Conservation (phyloP, 2,329 filamentous ascomycete species). For the Aspergillus sp. region DNA sequence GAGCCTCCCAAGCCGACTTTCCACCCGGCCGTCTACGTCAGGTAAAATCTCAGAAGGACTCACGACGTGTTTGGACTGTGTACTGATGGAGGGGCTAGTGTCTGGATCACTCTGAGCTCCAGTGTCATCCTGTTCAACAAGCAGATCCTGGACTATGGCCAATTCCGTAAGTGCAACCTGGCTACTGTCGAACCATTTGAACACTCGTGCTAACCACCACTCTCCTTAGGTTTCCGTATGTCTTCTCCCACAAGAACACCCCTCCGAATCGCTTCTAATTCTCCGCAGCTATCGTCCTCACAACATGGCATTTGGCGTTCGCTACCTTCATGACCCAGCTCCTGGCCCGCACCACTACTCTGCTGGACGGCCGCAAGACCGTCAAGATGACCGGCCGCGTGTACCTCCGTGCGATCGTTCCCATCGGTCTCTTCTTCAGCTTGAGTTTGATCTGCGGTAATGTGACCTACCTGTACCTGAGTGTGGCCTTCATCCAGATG, state of each 20-base stretch:
- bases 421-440: conserved; percentile 94
- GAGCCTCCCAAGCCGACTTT: conserved; percentile 64
- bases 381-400: conserved; percentile 96
- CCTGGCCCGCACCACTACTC: conserved; percentile 81
- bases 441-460: conserved; percentile 95
- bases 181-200: not conserved
- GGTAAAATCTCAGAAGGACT: conserved; percentile 35
- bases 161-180: conserved; percentile 66
- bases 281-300: conserved; percentile 62
- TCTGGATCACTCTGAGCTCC: conserved; percentile 90
- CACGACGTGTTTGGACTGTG: not conserved
- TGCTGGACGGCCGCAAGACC: conserved; percentile 91
- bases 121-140: conserved; percentile 99
- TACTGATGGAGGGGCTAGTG: conserved; percentile 37
- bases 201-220: conserved; percentile 4
- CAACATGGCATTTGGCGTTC: conserved; percentile 93
- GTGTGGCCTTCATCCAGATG: conserved; percentile 97
- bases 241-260: conserved; percentile 2
- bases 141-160: conserved; percentile 83
- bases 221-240: conserved; percentile 48
- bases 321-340: conserved; percentile 93
- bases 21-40: conserved; percentile 84
- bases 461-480: conserved; percentile 89
- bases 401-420: conserved; percentile 88
- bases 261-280: not conserved